phyloP scores from a whole-genome alignment of 139 green algal species.

The Asterochloris sp. region DNA sequence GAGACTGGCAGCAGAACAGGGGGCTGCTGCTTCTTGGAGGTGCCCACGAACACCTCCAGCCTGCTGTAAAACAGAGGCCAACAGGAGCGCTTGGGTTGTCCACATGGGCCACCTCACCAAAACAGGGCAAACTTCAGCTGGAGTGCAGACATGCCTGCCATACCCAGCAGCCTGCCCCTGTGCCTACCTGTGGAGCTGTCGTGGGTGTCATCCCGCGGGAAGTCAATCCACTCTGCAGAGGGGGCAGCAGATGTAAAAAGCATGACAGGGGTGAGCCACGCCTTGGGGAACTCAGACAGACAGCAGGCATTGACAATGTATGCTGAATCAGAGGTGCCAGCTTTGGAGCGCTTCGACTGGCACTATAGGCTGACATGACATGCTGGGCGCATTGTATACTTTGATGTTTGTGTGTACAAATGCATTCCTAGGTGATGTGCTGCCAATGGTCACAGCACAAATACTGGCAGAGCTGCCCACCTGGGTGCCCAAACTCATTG shows the following conservation, averaged over 20 bases:
- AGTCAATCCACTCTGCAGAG: conserved; percentile 99
- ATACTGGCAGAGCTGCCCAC: too few species aligned
- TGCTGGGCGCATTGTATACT: neutral
- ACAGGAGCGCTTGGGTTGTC: too few species aligned
- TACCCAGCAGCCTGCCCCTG: neutral
- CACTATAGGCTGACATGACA: neutral
- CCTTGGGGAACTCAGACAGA: neutral
- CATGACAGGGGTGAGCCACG: neutral
- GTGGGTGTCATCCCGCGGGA: conserved; percentile 88
- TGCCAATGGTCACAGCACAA: too few species aligned
- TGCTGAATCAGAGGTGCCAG: too few species aligned
- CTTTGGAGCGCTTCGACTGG: too few species aligned
- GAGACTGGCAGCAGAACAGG: too few species aligned
- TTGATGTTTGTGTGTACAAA: too few species aligned
- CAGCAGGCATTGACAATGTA: neutral
- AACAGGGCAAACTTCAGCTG: neutral
- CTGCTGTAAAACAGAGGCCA: too few species aligned
- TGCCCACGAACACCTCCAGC: neutral
- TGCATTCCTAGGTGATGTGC: too few species aligned
- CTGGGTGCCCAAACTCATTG: too few species aligned
- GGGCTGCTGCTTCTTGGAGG: neutral
- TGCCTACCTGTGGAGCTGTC: conserved; percentile 75
- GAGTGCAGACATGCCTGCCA: neutral
- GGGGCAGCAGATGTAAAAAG: too few species aligned
- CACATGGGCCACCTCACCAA: too few species aligned